Evolutionary conservation across 306 rosid species (phyloP).

Genomic region (Trifolium pratense): DNA sequence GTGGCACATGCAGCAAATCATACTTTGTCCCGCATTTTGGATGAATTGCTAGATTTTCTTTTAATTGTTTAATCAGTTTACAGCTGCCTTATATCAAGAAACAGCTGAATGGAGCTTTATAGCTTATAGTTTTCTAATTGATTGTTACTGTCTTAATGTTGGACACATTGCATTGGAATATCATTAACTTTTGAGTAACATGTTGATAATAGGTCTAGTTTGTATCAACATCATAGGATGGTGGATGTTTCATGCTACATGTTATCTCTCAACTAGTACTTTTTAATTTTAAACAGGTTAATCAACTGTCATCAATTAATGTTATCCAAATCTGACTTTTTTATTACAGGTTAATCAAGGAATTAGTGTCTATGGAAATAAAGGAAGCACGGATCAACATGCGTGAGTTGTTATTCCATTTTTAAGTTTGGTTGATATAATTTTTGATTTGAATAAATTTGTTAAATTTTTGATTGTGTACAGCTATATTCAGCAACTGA

Average conservation of each 20-base stretch:
- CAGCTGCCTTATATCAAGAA: slow-evolving; percentile 4
- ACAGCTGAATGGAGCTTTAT: slow-evolving; percentile 6
- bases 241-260: slow-evolving; percentile 13
- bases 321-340: slow-evolving; percentile 5
- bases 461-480: background rate
- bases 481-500: slow-evolving; percentile 96
- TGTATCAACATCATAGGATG: slow-evolving; percentile 1
- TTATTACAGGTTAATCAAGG: slow-evolving; percentile 77
- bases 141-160: slow-evolving; percentile 17
- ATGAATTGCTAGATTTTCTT: slow-evolving; percentile 19
- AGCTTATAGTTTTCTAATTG: slow-evolving; percentile 16
- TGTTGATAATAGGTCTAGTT: slow-evolving; percentile 24
- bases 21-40: slow-evolving; percentile 27
- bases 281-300: slow-evolving; percentile 16
- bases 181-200: slow-evolving; percentile 19
- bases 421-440: slow-evolving; percentile 3
- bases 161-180: background rate
- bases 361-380: slow-evolving; percentile 63
- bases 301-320: slow-evolving; percentile 10
- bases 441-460: background rate
- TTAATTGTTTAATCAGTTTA: slow-evolving; percentile 19
- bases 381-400: slow-evolving; percentile 40
- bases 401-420: slow-evolving; percentile 28
- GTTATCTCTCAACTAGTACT: background rate
- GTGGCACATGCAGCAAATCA: slow-evolving; percentile 9